These are phyloP conservation scores for Striga hermonthica DNA, from an alignment of 305 asterid genomes.

Conservation along the genomic window DNA sequence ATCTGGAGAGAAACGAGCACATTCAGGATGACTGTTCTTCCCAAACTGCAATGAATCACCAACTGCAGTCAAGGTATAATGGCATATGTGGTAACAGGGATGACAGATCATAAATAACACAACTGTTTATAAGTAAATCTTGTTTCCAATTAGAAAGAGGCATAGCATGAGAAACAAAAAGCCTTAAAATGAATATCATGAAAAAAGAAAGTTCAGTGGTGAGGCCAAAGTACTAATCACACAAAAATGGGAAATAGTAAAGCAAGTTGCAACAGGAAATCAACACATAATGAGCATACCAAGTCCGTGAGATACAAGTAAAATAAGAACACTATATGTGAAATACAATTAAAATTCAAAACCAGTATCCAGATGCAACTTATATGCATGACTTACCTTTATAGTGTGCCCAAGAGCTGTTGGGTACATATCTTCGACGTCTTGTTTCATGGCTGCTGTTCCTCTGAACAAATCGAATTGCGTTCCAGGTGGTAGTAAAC, in stretches of 20 bases:
- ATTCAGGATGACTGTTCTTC: constrained; percentile 90
- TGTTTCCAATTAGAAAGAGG: constrained; percentile 5
- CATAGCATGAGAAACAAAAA: constrained; percentile 18
- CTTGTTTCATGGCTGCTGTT: constrained; percentile 99
- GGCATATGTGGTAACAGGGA: constrained; percentile 13
- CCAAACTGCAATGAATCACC: constrained; percentile 71
- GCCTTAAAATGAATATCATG: background rate
- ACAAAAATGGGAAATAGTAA: background rate
- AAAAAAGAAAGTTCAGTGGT: background rate
- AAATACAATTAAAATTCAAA: constrained; percentile 9
- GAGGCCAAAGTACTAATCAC: background rate
- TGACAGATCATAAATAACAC: background rate
- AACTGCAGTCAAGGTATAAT: background rate
- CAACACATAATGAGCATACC: constrained; percentile 8
- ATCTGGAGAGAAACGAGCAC: constrained; percentile 94
- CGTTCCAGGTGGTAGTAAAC: constrained; percentile 98
- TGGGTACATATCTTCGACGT: constrained; percentile 88
- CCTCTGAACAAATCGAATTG: constrained; percentile 96
- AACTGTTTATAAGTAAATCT: constrained; percentile 20
- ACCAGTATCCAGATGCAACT: constrained; percentile 11
- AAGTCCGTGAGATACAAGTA: background rate
- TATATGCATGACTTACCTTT: constrained; percentile 49
- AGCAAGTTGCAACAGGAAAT: background rate
- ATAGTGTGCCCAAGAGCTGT: constrained; percentile 89
- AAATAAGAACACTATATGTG: constrained; percentile 10